Percentiles rank a stretch among this genome's conserved stretches.
These are phyloP conservation scores for Yamadazyma sp. DNA, from an alignment of 1,139 yeast genomes.

Conservation along the genomic window DNA sequence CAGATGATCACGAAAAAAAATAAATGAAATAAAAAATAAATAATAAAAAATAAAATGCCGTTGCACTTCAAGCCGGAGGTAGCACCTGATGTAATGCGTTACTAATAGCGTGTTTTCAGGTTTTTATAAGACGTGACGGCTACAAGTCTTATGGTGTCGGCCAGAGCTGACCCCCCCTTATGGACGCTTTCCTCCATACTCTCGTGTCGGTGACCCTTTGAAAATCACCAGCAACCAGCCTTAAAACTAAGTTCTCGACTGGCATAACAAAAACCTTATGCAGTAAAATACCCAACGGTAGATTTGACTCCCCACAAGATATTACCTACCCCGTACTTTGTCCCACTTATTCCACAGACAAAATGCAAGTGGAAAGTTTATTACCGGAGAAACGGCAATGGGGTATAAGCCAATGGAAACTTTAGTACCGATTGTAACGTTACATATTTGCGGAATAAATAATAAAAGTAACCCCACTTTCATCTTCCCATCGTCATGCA, in stretches of 20 bases:
- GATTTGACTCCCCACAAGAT: not conserved
- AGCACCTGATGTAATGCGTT: not conserved
- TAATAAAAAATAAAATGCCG: constrained; percentile 1
- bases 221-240: too few relatives aligned
- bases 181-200: too few relatives aligned
- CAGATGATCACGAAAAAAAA: not conserved
- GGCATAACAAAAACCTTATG: too few relatives aligned
- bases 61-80: not conserved
- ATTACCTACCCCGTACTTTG: not conserved
- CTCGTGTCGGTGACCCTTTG: too few relatives aligned
- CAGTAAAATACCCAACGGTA: too few relatives aligned
- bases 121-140: too few relatives aligned
- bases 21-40: constrained; percentile 1
- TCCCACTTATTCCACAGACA: too few relatives aligned
- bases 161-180: too few relatives aligned
- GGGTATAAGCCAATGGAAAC: not conserved
- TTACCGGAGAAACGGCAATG: not conserved
- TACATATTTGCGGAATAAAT: constrained; percentile 1
- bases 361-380: too few relatives aligned
- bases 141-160: too few relatives aligned
- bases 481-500: not conserved
- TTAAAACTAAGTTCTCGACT: too few relatives aligned
- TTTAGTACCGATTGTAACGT: constrained; percentile 1
- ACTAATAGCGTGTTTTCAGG: not conserved
- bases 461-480: not conserved